These are phyloP conservation scores for Lachnellula arida DNA, from an alignment of 2,329 filamentous ascomycete species.

Conservation along the genomic window DNA sequence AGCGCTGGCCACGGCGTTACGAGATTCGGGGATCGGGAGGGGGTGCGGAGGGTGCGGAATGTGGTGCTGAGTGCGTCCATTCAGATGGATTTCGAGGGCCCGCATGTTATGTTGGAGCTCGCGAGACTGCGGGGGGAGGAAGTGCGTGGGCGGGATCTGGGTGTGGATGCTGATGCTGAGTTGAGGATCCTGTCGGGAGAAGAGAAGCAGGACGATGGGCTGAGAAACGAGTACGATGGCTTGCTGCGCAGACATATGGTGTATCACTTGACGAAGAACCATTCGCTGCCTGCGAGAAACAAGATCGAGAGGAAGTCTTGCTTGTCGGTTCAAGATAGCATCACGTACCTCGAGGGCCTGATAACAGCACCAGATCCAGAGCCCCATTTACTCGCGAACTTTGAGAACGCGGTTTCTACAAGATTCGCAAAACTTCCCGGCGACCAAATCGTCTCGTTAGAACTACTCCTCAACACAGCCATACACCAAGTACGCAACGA, in stretches of 20 bases:
- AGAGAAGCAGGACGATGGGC: constrained; percentile 17
- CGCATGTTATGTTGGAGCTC: constrained; percentile 22
- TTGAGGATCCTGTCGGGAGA: constrained; percentile 12
- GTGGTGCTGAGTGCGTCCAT: constrained; percentile 25
- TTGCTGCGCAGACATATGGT: constrained; percentile 20
- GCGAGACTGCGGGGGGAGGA: constrained; percentile 13
- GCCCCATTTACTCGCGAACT: background rate
- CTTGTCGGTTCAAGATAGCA: background rate
- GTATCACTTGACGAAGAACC: constrained; percentile 13
- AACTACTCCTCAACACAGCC: constrained; percentile 23
- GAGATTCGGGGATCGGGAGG: constrained; percentile 10
- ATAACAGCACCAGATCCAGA: background rate
- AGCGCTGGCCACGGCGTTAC: constrained; percentile 15
- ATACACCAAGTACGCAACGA: constrained; percentile 25
- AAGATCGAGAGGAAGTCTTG: constrained; percentile 5
- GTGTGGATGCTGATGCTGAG: background rate
- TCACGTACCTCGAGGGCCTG: constrained; percentile 10
- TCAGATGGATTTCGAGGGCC: constrained; percentile 26
- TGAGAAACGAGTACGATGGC: constrained; percentile 20
- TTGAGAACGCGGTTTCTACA: constrained; percentile 1
- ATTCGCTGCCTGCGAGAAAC: constrained; percentile 11
- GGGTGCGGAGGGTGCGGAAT: constrained; percentile 1
- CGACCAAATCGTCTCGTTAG: constrained; percentile 18
- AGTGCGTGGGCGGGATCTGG: constrained; percentile 12
- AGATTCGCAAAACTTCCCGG: constrained; percentile 10